Percentiles rank a stretch among this genome's conserved stretches.
Evolutionary conservation across 176 grass and related monocot genomes (phyloP).

Genomic region (Coix lacrymajobi): DNA sequence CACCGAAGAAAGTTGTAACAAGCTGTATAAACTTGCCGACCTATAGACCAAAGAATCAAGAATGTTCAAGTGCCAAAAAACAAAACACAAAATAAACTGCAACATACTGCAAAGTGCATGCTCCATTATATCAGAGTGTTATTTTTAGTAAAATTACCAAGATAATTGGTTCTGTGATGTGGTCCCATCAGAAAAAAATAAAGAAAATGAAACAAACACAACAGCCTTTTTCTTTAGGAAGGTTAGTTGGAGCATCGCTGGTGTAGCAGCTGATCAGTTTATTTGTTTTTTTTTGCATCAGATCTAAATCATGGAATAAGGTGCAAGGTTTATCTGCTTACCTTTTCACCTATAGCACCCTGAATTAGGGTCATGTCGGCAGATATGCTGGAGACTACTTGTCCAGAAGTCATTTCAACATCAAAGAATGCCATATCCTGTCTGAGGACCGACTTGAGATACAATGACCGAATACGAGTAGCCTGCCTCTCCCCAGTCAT

Average conservation of each 20-base stretch:
- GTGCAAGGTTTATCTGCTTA: slow-evolving; percentile 13
- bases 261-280: slow-evolving; percentile 1
- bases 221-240: neutral
- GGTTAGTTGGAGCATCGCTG: neutral
- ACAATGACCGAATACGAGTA: slow-evolving; percentile 44
- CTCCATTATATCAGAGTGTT: neutral
- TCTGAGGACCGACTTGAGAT: slow-evolving; percentile 47
- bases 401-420: slow-evolving; percentile 53
- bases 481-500: slow-evolving; percentile 65
- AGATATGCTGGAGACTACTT: slow-evolving; percentile 46
- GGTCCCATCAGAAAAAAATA: neutral
- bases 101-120: neutral
- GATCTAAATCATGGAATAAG: slow-evolving; percentile 7
- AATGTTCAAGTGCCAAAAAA: neutral
- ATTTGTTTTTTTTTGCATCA: slow-evolving; percentile 7
- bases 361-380: slow-evolving; percentile 48
- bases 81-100: neutral
- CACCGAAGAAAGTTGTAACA: slow-evolving; percentile 64
- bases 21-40: slow-evolving; percentile 77
- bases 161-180: neutral
- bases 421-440: slow-evolving; percentile 76
- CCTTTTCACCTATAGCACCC: slow-evolving; percentile 67
- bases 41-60: slow-evolving; percentile 22
- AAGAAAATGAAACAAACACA: neutral
- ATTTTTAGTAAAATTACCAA: neutral